Percentiles rank a stretch among this genome's conserved stretches.
phyloP scores from a whole-genome alignment of 2,329 filamentous ascomycete species.

The Hirsutella minnesotensis region DNA sequence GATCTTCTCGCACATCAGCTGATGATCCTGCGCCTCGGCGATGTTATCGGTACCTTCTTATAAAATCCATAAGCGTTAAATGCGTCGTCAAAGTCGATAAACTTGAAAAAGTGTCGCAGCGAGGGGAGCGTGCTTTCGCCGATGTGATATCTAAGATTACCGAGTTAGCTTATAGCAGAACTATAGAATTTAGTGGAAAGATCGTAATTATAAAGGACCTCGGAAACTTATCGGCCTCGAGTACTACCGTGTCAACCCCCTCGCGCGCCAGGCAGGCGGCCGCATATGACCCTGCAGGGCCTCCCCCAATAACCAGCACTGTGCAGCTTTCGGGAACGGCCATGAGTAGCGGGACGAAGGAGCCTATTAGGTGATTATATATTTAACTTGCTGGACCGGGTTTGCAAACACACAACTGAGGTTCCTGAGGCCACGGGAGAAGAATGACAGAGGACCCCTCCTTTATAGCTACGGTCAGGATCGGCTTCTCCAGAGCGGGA shows the following conservation, averaged over 20 bases:
- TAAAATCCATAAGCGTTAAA: slow-evolving; percentile 28
- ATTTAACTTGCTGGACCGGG: no score
- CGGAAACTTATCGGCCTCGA: slow-evolving; percentile 8
- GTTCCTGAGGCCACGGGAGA: background rate
- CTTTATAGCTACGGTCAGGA: background rate
- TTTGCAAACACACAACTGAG: no score
- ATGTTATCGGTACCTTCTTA: slow-evolving; percentile 19
- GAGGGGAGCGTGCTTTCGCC: slow-evolving; percentile 25
- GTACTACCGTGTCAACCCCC: slow-evolving; percentile 7
- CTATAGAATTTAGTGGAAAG: no score
- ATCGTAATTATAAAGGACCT: slow-evolving; percentile 4
- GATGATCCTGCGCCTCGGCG: background rate
- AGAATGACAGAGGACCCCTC: background rate
- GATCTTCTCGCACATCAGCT: slow-evolving; percentile 1
- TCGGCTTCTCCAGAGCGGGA: background rate
- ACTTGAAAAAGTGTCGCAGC: slow-evolving; percentile 28
- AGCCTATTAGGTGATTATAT: no score
- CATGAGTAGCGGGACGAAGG: background rate
- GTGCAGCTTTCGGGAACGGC: background rate
- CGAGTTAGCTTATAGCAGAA: background rate
- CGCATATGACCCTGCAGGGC: slow-evolving; percentile 8
- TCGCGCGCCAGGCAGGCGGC: slow-evolving; percentile 6
- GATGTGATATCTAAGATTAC: slow-evolving; percentile 19
- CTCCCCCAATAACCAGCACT: slow-evolving; percentile 6
- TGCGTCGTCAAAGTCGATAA: slow-evolving; percentile 28